Evolutionary conservation across 2,329 filamentous ascomycete species (phyloP).

Genomic region (Fusarium kyushuense): DNA sequence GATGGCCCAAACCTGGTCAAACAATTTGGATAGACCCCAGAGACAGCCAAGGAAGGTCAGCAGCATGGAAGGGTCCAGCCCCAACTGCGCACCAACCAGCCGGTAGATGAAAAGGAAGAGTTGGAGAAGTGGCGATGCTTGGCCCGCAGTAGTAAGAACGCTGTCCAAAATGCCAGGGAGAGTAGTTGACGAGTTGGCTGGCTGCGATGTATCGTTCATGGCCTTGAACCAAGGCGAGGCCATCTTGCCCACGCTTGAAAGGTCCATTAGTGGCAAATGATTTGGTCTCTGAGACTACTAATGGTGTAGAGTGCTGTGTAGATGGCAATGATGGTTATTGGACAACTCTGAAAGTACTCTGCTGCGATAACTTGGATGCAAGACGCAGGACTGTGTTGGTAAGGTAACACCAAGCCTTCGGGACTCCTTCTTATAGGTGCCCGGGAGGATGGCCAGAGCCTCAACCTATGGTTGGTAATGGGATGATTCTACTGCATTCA

Average conservation of each 20-base stretch:
- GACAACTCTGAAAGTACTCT: constrained; percentile 1
- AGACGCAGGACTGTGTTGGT: constrained; percentile 36
- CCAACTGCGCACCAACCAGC: constrained; percentile 58
- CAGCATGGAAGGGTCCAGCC: constrained; percentile 62
- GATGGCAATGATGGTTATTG: not conserved
- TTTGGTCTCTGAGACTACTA: not conserved
- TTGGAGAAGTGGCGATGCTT: constrained; percentile 57
- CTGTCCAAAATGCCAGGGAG: constrained; percentile 57
- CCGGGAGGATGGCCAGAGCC: not conserved
- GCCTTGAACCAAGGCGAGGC: constrained; percentile 47
- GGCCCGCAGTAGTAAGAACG: constrained; percentile 60
- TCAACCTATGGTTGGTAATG: not conserved
- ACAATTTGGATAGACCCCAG: constrained; percentile 60
- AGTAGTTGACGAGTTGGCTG: constrained; percentile 36
- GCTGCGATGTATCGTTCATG: constrained; percentile 34
- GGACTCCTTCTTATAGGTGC: constrained; percentile 16
- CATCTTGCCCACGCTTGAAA: constrained; percentile 48
- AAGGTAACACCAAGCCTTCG: constrained; percentile 31
- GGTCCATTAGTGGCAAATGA: constrained; percentile 34
- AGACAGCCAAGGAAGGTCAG: constrained; percentile 60
- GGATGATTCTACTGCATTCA: too few species aligned
- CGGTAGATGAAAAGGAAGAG: constrained; percentile 61
- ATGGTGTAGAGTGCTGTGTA: not conserved
- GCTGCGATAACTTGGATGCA: constrained; percentile 15
- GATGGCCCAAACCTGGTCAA: constrained; percentile 52